phyloP scores from a whole-genome alignment of 352 stramenopile genomes.

The Globisporangium radiosum region DNA sequence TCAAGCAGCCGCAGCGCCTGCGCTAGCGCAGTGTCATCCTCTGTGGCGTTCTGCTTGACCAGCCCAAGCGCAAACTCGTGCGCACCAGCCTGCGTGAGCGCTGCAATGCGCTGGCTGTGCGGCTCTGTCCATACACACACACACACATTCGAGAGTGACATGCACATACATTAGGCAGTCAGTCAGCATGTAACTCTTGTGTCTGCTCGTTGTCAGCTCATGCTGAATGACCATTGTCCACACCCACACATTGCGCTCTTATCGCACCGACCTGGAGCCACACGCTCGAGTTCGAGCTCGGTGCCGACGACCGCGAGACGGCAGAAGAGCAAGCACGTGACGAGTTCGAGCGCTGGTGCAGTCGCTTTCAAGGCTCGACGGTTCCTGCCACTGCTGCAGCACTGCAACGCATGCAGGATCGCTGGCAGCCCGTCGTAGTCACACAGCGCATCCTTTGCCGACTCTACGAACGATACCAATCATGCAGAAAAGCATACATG shows the following conservation, averaged over 20 bases:
- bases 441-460: constrained; percentile 37
- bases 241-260: too few species aligned
- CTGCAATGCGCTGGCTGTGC: constrained; percentile 19
- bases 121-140: constrained; percentile 9
- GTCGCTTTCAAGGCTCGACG: background rate
- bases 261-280: constrained; percentile 10
- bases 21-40: constrained; percentile 17
- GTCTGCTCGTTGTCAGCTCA: too few species aligned
- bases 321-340: constrained; percentile 49
- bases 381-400: background rate
- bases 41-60: constrained; percentile 21
- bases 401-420: background rate
- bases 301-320: constrained; percentile 21
- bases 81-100: constrained; percentile 30
- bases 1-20: constrained; percentile 51
- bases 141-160: background rate
- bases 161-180: background rate
- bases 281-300: constrained; percentile 4
- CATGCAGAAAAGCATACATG: background rate
- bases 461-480: constrained; percentile 17
- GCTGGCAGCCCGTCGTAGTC: constrained; percentile 1
- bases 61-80: constrained; percentile 44
- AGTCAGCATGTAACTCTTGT: background rate
- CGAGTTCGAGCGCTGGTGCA: constrained; percentile 25
- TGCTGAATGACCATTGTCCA: too few species aligned